Evolutionary conservation across 2,329 filamentous ascomycete species (phyloP), one percentile per base, ranked within the genome.

Genomic region (Clonostachys rhizophaga): DNA sequence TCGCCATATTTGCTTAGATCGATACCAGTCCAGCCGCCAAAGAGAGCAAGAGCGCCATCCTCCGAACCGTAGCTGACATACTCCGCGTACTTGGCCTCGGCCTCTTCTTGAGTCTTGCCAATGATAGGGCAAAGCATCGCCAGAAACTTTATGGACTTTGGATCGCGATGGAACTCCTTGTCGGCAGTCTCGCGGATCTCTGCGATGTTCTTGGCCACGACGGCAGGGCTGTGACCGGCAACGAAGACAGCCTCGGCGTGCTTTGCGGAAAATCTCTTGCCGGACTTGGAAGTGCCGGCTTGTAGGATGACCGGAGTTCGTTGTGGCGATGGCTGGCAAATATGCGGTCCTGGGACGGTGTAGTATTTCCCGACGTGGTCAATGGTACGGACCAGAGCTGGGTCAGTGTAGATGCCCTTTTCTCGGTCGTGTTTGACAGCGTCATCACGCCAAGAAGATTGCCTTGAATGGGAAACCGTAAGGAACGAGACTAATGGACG

Each of bases 291-390:
- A 0, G 70, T 68, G 2, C 72, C 72, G 6, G 72, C 72, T 52
- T 75, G 71, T 20, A 75, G 61, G 7, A 75, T 48, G 44, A 74
- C 71, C 0, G 72, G 72, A 1, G 72, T 75, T 0, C 72, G 63
- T 54, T 76, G 72, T 5, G 63, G 61, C 36, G 67, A 69, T 0
- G 82, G 82, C 48, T 84, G 74, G 57, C 75, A 79, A 51, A 84
- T 72, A 51, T 86, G 79, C 13, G 79, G 78, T 0, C 81, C 80
- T 0, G 78, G 76, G 0, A 84, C 75, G 2, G 63, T 69, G 61
- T 76, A 84, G 59, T 81, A 77, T 55, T 81, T 79, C 4, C 81
- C 81, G 2, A 69, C 58, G 55, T 86, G 83, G 54, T 84, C 76
- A 58, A 87, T 86, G 50, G 80, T 65, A 7, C 81, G 71, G 5